Conservation (phyloP, 1,139 yeast species). For the Candida mesenterica region DNA sequence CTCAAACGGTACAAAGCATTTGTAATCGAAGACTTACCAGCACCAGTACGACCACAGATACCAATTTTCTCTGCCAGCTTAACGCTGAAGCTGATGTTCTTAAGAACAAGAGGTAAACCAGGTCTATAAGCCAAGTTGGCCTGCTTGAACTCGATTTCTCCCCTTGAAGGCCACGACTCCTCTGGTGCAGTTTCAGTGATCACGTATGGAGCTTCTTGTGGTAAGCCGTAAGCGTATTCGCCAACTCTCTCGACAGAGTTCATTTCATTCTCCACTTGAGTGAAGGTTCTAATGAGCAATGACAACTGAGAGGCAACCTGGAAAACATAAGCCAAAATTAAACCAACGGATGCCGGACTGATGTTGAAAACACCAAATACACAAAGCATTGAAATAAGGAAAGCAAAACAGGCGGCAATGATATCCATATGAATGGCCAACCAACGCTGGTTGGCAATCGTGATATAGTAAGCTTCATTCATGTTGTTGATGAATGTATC, state of each 20-base stretch:
- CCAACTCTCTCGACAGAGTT: slow-evolving; percentile 81
- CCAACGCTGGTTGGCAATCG: slow-evolving; percentile 79
- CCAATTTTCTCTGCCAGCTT: slow-evolving; percentile 63
- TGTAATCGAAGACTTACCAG: slow-evolving; percentile 73
- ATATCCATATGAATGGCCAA: slow-evolving; percentile 61
- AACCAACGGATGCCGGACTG: slow-evolving; percentile 67
- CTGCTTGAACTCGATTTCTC: slow-evolving; percentile 53
- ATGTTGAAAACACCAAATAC: slow-evolving; percentile 62
- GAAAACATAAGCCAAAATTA: slow-evolving; percentile 60
- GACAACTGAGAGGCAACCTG: slow-evolving; percentile 49
- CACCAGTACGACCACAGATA: slow-evolving; percentile 79
- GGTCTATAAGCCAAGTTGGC: slow-evolving; percentile 71
- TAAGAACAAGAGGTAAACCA: slow-evolving; percentile 71
- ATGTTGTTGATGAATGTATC: slow-evolving; percentile 53
- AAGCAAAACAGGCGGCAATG: slow-evolving; percentile 35
- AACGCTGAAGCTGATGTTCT: slow-evolving; percentile 46
- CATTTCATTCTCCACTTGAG: slow-evolving; percentile 79
- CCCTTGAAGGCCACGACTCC: slow-evolving; percentile 43
- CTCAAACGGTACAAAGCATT: slow-evolving; percentile 61
- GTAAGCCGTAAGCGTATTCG: slow-evolving; percentile 56
- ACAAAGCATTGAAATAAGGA: slow-evolving; percentile 58
- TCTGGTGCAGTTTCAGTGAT: slow-evolving; percentile 53
- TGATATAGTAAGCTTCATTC: slow-evolving; percentile 70
- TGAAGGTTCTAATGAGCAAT: slow-evolving; percentile 50
- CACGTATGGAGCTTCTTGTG: slow-evolving; percentile 39